phyloP scores from a whole-genome alignment of 495 filamentous ascomycete genomes.

The Aspergillus carlsbadensis region DNA sequence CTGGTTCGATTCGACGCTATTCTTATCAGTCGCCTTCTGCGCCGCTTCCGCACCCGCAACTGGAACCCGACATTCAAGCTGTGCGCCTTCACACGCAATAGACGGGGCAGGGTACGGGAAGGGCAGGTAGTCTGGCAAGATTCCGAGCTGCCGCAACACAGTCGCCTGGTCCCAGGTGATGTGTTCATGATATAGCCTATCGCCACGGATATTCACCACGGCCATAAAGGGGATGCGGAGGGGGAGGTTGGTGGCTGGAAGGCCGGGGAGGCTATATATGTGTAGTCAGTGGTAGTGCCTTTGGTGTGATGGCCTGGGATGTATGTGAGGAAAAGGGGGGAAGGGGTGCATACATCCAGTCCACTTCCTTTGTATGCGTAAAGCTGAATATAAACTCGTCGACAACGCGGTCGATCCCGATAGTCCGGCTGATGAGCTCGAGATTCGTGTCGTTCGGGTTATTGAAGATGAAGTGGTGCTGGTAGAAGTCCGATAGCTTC shows the following conservation, averaged over 20 bases:
- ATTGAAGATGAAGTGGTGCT: constrained; percentile 68
- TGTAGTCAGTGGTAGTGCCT: constrained; percentile 14
- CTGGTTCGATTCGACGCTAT: constrained; percentile 57
- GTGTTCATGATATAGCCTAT: constrained; percentile 75
- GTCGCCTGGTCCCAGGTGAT: constrained; percentile 85
- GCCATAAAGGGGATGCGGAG: constrained; percentile 69
- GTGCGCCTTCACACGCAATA: too few species aligned
- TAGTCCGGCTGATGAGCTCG: constrained; percentile 69
- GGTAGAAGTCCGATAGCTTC: constrained; percentile 66
- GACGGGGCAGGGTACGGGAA: constrained; percentile 53
- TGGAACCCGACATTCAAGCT: constrained; percentile 30
- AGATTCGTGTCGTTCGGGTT: constrained; percentile 65
- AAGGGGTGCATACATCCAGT: constrained; percentile 60
- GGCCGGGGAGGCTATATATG: constrained; percentile 53
- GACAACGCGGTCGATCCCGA: constrained; percentile 56
- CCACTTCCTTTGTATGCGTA: constrained; percentile 65
- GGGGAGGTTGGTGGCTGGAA: constrained; percentile 65
- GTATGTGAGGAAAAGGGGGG: constrained; percentile 36
- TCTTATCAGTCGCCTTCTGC: constrained; percentile 61
- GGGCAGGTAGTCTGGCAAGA: constrained; percentile 62
- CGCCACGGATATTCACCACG: constrained; percentile 74
- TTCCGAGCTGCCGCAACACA: constrained; percentile 69
- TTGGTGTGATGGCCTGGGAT: constrained; percentile 37
- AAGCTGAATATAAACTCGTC: constrained; percentile 59
- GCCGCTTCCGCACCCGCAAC: constrained; percentile 64